These are phyloP conservation scores for Chrysanthemum lavandulifolium DNA, from an alignment of 129 eudicot species.

Conservation along the genomic window DNA sequence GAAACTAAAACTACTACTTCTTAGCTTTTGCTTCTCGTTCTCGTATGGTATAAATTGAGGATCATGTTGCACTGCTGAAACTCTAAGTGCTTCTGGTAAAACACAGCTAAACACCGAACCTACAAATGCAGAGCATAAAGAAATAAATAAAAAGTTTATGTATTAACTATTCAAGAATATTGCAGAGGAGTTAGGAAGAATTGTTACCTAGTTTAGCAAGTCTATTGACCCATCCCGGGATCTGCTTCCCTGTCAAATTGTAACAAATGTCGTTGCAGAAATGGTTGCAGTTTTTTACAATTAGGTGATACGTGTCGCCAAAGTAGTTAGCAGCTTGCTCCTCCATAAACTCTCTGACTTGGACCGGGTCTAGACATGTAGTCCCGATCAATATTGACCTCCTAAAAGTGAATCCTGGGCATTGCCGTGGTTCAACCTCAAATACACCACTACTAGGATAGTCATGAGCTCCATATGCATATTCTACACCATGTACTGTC, in stretches of 20 bases:
- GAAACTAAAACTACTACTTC: constrained; percentile 53
- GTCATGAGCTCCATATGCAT: constrained; percentile 85
- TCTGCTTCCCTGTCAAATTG: constrained; percentile 62
- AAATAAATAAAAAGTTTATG: no score
- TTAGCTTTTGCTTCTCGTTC: constrained; percentile 60
- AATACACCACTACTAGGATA: constrained; percentile 66
- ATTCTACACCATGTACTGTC: constrained; percentile 77
- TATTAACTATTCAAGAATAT: neutral
- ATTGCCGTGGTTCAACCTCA: constrained; percentile 77
- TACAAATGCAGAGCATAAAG: constrained; percentile 12
- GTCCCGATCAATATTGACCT: constrained; percentile 68
- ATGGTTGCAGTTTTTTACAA: constrained; percentile 81
- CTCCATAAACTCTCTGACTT: constrained; percentile 62
- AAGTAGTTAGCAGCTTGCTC: constrained; percentile 53
- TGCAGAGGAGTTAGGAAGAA: constrained; percentile 9
- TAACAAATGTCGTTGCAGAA: constrained; percentile 68
- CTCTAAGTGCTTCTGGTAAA: constrained; percentile 73
- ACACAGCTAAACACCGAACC: constrained; percentile 73
- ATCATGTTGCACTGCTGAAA: constrained; percentile 53
- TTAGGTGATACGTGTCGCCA: constrained; percentile 70
- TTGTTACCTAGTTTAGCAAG: constrained; percentile 65
- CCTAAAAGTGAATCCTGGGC: constrained; percentile 80
- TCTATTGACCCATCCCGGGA: constrained; percentile 78
- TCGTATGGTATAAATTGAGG: constrained; percentile 38
- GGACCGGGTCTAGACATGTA: constrained; percentile 47